phyloP scores from a whole-genome alignment of 1,139 yeast genomes.

The Schizosaccharomyces versatilis region DNA sequence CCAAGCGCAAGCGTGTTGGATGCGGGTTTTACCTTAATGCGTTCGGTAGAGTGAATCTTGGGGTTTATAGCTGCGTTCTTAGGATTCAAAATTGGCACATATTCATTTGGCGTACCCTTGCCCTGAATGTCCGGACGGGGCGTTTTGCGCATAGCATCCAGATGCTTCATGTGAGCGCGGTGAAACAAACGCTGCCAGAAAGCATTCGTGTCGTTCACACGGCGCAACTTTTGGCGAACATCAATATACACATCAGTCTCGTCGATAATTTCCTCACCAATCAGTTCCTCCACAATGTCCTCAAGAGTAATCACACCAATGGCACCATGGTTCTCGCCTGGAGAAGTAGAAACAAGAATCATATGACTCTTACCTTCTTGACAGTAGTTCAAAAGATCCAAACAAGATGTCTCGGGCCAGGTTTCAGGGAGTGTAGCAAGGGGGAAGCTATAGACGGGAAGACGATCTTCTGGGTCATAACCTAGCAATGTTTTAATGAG shows the following conservation, averaged over 20 bases:
- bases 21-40: not conserved
- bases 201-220: constrained; percentile 69
- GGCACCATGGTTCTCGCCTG: constrained; percentile 77
- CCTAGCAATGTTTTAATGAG: constrained; percentile 78
- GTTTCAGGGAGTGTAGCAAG: constrained; percentile 93
- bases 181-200: constrained; percentile 49
- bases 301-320: constrained; percentile 80
- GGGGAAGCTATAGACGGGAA: constrained; percentile 83
- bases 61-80: not conserved
- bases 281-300: constrained; percentile 89
- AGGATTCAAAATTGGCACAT: not conserved
- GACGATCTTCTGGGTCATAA: constrained; percentile 88
- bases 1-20: not conserved
- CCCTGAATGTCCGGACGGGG: not conserved
- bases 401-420: constrained; percentile 70
- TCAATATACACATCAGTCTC: constrained; percentile 91
- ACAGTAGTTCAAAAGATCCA: constrained; percentile 80
- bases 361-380: constrained; percentile 96
- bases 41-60: not conserved
- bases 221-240: constrained; percentile 64
- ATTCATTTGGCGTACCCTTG: not conserved
- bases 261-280: constrained; percentile 93
- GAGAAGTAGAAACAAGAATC: constrained; percentile 74
- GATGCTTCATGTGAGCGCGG: constrained; percentile 25
- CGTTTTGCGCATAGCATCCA: not conserved